Evolutionary conservation across 2,329 filamentous ascomycete genomes (phyloP), one percentile per base, ranked within the genome.

Genomic region (Paracoccidioides lutzii): DNA sequence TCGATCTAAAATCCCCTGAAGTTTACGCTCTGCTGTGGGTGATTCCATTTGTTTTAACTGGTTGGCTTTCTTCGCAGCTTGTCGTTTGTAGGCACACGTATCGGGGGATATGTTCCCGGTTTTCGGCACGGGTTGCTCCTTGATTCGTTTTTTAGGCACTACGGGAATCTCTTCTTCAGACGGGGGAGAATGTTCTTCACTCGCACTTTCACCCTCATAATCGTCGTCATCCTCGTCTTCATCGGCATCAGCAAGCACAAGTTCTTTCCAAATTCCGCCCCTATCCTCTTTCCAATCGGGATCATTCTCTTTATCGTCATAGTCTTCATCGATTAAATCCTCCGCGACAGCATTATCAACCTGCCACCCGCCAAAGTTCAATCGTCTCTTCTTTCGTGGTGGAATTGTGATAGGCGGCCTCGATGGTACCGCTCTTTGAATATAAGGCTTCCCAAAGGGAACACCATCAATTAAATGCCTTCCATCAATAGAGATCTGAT

Each of bases 381-480:
- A 85, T 62, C 62, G 66, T n/a, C 77, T 78, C 62, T 93, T 94
- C 59, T 93, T 94, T 59, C 84, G 78, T 0, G 89, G 84, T 0
- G 87, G 87, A 14, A 94, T 87, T 10, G 77, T 73, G 42, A 94
- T 74, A 0, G 78, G 67, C 0, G 89, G 89, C 49, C 89, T 79
- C 56, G 77, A 77, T 6, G 76, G 75, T 0, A 79, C 76, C 1
- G 73, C 65, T 62, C 72, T 66, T 58, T 80, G 80, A 7, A 91
- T 72, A 65, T 82, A 82, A 0, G 85, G 83, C 58, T 85, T 80
- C 2, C 91, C 90, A 67, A 91, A 95, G 0, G 89, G 81, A 22
- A 95, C 76, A 3, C 91, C 90, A 67, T 97, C 91, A 9, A 93
- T 78, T 5, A 96, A 76, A 66, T 90, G 90, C 61, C 78, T 84